phyloP scores from a whole-genome alignment of 2,329 filamentous ascomycete genomes.

The Botrytis squamosa region DNA sequence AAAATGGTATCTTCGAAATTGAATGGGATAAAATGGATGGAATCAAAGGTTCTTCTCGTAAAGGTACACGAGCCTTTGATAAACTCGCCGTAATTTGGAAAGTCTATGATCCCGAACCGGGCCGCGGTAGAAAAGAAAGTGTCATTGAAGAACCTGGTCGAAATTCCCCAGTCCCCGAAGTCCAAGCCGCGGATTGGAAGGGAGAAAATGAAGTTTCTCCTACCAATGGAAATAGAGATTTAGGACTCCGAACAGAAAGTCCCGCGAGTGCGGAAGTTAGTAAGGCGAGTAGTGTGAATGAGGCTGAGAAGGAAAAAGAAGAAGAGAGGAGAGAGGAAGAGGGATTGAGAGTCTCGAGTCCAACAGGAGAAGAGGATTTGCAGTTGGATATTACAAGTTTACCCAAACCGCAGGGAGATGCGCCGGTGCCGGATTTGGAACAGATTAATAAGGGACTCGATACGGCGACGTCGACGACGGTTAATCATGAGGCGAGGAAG shows the following conservation, averaged over 20 bases:
- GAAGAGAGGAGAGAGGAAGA: conserved; percentile 26
- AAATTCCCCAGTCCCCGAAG: conserved; percentile 69
- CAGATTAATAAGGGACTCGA: conserved; percentile 32
- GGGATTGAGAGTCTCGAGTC: conserved; percentile 33
- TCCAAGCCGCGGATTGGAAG: conserved; percentile 69
- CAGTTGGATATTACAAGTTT: conserved; percentile 27
- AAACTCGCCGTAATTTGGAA: conserved; percentile 84
- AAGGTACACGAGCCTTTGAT: conserved; percentile 81
- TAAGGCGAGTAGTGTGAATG: conserved; percentile 67
- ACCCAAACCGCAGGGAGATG: conserved; percentile 29
- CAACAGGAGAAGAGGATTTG: conserved; percentile 34
- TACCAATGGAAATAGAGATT: conserved; percentile 51
- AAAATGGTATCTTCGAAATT: conserved; percentile 69
- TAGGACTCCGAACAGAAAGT: conserved; percentile 66
- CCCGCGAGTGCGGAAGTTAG: conserved; percentile 67
- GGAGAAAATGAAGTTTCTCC: conserved; percentile 51
- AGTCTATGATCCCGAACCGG: conserved; percentile 38
- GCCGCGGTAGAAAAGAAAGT: conserved; percentile 34
- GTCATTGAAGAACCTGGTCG: conserved; percentile 64
- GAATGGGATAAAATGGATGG: conserved; percentile 85
- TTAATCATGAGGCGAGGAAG: conserved; percentile 28
- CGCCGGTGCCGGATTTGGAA: conserved; percentile 29
- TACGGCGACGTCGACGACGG: conserved; percentile 35
- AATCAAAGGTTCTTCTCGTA: conserved; percentile 83
- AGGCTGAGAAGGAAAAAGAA: conserved; percentile 32